phyloP scores from a whole-genome alignment of 1,284 basidiomycete genomes.

The Leccinum solheimii region DNA sequence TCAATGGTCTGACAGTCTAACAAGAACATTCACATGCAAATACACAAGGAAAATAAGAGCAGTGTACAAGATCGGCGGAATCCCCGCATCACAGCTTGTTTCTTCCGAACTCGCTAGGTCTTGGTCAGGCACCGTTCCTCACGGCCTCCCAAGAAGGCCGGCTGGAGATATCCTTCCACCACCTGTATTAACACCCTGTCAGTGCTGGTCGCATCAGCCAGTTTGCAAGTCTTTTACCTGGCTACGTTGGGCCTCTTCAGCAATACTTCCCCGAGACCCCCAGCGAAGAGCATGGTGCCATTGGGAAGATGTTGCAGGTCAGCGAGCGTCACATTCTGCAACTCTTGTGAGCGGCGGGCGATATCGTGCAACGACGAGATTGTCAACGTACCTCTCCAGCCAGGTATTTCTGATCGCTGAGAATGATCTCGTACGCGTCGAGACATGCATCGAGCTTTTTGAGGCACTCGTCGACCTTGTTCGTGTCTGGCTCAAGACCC shows the following conservation, averaged over 20 bases:
- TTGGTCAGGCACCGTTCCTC: slow-evolving; percentile 16
- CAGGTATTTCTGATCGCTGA: slow-evolving; percentile 49
- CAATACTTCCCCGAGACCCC: slow-evolving; percentile 8
- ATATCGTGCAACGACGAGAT: not conserved
- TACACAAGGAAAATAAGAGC: not conserved
- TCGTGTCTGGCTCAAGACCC: slow-evolving; percentile 27
- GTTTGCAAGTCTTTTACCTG: slow-evolving; percentile 19
- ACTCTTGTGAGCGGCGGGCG: slow-evolving; percentile 9
- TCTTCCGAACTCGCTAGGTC: not conserved
- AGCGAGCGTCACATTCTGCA: slow-evolving; percentile 45
- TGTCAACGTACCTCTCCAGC: slow-evolving; percentile 45
- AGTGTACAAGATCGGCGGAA: not conserved
- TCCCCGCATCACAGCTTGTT: not conserved
- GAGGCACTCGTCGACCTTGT: slow-evolving; percentile 26
- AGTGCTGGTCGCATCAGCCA: not conserved
- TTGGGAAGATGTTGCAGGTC: slow-evolving; percentile 58
- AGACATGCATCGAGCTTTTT: slow-evolving; percentile 37
- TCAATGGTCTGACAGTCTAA: not conserved
- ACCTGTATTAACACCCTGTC: slow-evolving; percentile 21
- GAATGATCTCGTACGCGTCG: slow-evolving; percentile 46
- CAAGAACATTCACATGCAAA: not conserved
- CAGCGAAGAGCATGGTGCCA: slow-evolving; percentile 25
- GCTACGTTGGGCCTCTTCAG: slow-evolving; percentile 22
- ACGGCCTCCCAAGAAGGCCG: slow-evolving; percentile 31
- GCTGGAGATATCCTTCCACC: slow-evolving; percentile 31